Evolutionary conservation across 2,329 filamentous ascomycete species (phyloP), one percentile per base, ranked within the genome.

Genomic region (Uncinocarpus reesii): DNA sequence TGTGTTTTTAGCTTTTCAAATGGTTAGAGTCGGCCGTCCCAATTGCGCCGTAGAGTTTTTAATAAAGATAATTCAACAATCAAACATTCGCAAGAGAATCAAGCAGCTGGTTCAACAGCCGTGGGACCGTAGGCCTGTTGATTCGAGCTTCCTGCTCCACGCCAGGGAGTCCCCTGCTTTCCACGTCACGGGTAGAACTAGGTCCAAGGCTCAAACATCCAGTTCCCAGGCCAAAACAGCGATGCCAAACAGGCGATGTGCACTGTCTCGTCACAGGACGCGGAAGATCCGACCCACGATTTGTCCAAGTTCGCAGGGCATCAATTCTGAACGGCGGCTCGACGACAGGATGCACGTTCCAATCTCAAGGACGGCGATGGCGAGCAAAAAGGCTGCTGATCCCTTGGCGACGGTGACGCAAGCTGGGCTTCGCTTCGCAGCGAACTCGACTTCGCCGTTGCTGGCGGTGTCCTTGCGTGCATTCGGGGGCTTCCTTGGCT

Each of bases 391-490:
- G 20, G 18, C 5, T 24, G 43, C 23, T 46, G 43, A 46, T 46
- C 34, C 32, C 43, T 46, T 46, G 43, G 34, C 32, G 35, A 38
- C 24, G 11, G 43, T 46, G 43, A 46, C 43, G 43, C 43, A 46
- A 46, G 43, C 43, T 46, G n/a, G n/a, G n/a, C n/a, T n/a, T n/a
- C n/a, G n/a, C n/a, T n/a, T n/a, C n/a, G n/a, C n/a, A n/a, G n/a
- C n/a, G n/a, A n/a, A n/a, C n/a, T n/a, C n/a, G n/a, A n/a, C 20
- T 5, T 16, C 7, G n/a, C 34, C 6, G 34, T 11, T 36, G 34
- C 10, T 5, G 20, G 3, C 13, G 20, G 20, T 8, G 15, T 24
- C n/a, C n/a, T 20, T n/a, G 7, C 4, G 7, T 11, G 36, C n/a
- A 23, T 37, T 37, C 18, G 21, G 18, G n/a, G n/a, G 20, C 13